Evolutionary conservation across 495 filamentous ascomycete species (phyloP), one percentile per base, ranked within the genome.

Genomic region (Ramalina intermedia): DNA sequence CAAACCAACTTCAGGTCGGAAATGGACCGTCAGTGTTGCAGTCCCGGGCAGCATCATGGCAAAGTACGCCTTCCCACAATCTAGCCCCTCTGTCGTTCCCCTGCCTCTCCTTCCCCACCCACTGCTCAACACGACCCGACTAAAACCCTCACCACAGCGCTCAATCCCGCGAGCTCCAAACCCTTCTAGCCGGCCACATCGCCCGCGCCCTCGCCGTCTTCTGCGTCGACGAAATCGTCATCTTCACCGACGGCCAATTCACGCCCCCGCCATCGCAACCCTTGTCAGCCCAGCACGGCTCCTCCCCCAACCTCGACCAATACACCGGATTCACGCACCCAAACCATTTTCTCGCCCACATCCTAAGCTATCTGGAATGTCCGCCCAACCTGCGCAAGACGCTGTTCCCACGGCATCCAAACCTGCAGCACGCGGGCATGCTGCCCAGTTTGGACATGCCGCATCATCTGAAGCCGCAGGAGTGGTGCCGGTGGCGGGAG

Each of bases 381-480:
- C 83, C 85, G 12, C 82, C 82, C 1, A 75, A 85, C 62, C 75
- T 90, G 54, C 74, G 84, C 49, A 78, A 70, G 48, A 56, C 63
- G 0, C 68, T 90, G 4, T 85, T 88, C 46, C 75, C 78, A 0
- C 56, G 83, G n/a, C 82, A 87, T 54, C 74, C 81, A 0, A 82
- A 87, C 54, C 69, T 90, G 6, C 62, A 66, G 26, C 69, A 64
- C 0, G 81, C 81, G 21, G 84, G 81, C 8, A 63, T 74, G 3
- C 66, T 87, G 21, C 80, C 80, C 0, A 82, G 75, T 54, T 58
- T 87, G 23, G 84, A 87, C 55, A 82, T 88, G 69, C 84, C 85
- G 17, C 81, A 84, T 55, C 85, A 88, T 59, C 66, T 82, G 6
- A 72, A 77, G 49, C 64, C 64, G 38, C 66, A 77, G 23, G 82